Percentiles rank a stretch among this genome's conserved stretches.
Conservation (phyloP, 2,329 filamentous ascomycete species). For the Trichoderma harzianum region DNA sequence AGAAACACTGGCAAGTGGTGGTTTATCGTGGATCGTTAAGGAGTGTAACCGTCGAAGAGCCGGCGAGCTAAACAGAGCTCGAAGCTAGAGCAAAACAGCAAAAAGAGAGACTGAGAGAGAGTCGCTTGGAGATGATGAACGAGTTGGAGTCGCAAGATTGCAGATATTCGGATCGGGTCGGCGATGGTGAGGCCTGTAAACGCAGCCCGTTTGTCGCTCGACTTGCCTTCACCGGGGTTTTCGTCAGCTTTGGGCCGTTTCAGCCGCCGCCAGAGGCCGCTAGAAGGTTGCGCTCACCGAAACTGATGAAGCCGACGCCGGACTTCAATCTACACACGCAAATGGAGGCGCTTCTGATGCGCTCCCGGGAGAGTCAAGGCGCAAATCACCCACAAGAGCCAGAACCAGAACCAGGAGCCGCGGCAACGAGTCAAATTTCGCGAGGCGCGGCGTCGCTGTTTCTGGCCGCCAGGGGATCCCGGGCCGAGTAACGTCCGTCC, state of each 20-base stretch:
- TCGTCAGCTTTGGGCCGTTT: conserved; percentile 6
- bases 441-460: conserved; percentile 11
- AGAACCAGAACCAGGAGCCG: conserved; percentile 4
- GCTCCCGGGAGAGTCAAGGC: neutral
- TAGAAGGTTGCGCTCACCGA: conserved; percentile 16
- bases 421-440: conserved; percentile 13
- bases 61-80: conserved; percentile 12
- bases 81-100: conserved; percentile 5
- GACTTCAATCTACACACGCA: neutral
- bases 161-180: neutral
- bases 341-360: neutral
- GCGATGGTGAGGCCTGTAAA: neutral
- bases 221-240: neutral
- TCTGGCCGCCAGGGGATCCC: conserved; percentile 2
- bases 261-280: neutral
- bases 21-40: conserved; percentile 15
- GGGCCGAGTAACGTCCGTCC: neutral
- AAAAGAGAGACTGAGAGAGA: conserved; percentile 9
- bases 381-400: neutral
- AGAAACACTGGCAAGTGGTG: neutral
- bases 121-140: neutral
- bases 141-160: neutral
- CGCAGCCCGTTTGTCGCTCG: conserved; percentile 1
- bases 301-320: neutral
- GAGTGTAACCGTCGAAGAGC: conserved; percentile 14